Percentiles rank a stretch among this genome's conserved stretches.
phyloP scores from a whole-genome alignment of 345 rosid species.

The Firmiana major region DNA sequence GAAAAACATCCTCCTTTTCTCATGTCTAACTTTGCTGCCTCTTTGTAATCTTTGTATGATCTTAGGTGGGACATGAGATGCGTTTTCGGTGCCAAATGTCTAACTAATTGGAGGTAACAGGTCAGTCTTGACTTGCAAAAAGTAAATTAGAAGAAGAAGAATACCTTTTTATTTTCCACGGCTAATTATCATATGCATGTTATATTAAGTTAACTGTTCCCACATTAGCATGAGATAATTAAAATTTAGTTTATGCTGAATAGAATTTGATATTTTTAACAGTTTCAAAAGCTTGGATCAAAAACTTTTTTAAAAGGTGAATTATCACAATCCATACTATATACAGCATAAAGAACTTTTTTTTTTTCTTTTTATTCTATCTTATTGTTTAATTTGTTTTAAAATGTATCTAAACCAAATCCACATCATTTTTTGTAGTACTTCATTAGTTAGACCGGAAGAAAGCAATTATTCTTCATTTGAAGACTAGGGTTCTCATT shows the following conservation, averaged over 20 bases:
- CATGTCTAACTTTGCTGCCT: slow-evolving; percentile 9
- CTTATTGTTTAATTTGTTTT: too few relatives aligned
- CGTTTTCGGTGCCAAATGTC: not conserved
- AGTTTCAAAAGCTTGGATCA: too few relatives aligned
- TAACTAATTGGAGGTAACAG: not conserved
- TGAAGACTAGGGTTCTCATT: too few relatives aligned
- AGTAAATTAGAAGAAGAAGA: not conserved
- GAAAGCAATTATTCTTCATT: too few relatives aligned
- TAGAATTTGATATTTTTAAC: too few relatives aligned
- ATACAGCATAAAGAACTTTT: too few relatives aligned
- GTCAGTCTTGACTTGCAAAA: not conserved
- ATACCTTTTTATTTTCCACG: not conserved
- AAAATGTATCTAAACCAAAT: too few relatives aligned
- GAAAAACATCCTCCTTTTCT: slow-evolving; percentile 6
- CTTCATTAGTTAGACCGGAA: too few relatives aligned
- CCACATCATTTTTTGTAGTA: too few relatives aligned
- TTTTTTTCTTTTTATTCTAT: too few relatives aligned
- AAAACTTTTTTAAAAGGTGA: too few relatives aligned
- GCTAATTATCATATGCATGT: not conserved
- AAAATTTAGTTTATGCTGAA: not conserved
- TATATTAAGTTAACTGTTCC: not conserved
- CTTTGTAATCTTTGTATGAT: not conserved
- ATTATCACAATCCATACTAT: too few relatives aligned
- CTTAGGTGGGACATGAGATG: slow-evolving; percentile 26
- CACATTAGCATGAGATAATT: not conserved